Evolutionary conservation across 2,329 filamentous ascomycete genomes (phyloP).

Genomic region (Cercospora sp.): DNA sequence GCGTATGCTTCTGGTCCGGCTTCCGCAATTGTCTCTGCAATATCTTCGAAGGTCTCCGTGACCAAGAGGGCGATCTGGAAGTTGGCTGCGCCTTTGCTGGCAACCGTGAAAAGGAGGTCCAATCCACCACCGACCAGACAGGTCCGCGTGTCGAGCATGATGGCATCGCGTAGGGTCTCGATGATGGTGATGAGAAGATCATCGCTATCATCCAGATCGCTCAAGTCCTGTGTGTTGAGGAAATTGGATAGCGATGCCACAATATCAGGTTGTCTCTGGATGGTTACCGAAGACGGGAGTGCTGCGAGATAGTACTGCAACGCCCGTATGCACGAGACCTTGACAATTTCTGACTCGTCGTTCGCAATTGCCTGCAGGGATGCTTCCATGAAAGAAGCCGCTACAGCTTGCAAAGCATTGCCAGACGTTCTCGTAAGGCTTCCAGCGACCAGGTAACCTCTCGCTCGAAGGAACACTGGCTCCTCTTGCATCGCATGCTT

Average conservation of each 20-base stretch:
- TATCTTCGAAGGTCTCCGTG: constrained; percentile 86
- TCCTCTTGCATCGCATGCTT: constrained; percentile 71
- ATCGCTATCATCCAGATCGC: constrained; percentile 82
- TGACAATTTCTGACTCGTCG: constrained; percentile 83
- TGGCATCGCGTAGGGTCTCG: constrained; percentile 79
- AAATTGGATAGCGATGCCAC: constrained; percentile 67
- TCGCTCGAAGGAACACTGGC: constrained; percentile 76
- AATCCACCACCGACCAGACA: constrained; percentile 73
- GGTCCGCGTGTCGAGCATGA: constrained; percentile 74
- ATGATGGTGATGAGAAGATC: constrained; percentile 89
- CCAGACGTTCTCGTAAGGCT: constrained; percentile 70
- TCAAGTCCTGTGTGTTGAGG: constrained; percentile 74
- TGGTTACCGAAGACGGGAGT: constrained; percentile 52
- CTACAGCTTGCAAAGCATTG: constrained; percentile 54
- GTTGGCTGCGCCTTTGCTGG: constrained; percentile 82
- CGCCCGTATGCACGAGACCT: constrained; percentile 86
- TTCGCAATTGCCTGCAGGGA: constrained; percentile 72
- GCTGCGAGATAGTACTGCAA: constrained; percentile 67
- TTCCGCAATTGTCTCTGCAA: constrained; percentile 68
- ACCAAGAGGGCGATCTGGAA: constrained; percentile 89
- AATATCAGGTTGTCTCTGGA: constrained; percentile 61
- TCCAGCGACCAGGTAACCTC: constrained; percentile 84
- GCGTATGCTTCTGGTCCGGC: constrained; percentile 68
- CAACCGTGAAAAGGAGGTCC: constrained; percentile 82
- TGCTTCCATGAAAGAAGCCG: constrained; percentile 66